Percentiles rank a stretch among this genome's conserved stretches.
Evolutionary conservation across 768 basidiomycete species (phyloP).

Genomic region (Phylloporus sp.): DNA sequence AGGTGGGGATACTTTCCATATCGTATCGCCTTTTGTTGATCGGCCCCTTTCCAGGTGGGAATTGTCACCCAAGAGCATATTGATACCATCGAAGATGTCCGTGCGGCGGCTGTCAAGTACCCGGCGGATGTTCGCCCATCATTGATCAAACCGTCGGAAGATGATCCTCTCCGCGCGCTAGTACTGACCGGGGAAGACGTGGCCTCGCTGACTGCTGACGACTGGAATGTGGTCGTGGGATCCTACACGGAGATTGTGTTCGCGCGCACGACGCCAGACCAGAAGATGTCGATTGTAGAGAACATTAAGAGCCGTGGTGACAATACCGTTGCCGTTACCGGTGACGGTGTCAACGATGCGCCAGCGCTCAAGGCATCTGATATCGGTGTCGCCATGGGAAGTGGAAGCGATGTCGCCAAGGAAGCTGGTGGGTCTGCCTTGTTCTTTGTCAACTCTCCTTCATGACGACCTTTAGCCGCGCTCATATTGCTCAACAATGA

Average conservation of each 20-base stretch:
- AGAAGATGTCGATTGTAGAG: constrained; percentile 56
- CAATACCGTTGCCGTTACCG: constrained; percentile 50
- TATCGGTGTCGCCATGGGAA: constrained; percentile 52
- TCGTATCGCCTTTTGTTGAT: constrained; percentile 32
- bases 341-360: constrained; percentile 56
- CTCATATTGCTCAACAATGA: constrained; percentile 56
- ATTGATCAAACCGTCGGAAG: constrained; percentile 34
- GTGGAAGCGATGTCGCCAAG: constrained; percentile 50
- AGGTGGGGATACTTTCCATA: constrained; percentile 39
- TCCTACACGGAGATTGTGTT: constrained; percentile 45
- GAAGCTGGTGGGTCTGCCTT: constrained; percentile 42
- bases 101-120: constrained; percentile 21
- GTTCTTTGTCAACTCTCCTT: not conserved
- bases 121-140: constrained; percentile 12
- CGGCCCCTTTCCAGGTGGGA: constrained; percentile 50
- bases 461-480: constrained; percentile 25
- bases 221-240: constrained; percentile 40
- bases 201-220: constrained; percentile 29
- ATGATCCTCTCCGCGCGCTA: constrained; percentile 37
- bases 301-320: constrained; percentile 46
- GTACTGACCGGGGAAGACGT: constrained; percentile 45
- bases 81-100: constrained; percentile 31
- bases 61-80: constrained; percentile 40
- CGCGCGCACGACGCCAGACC: constrained; percentile 53
- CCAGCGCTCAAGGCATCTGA: constrained; percentile 51